A percentile compares a stretch with the other conserved stretches of the same genome.
Evolutionary conservation across 108 stramenopile genomes (phyloP).

Genomic region (Skeletonema grethae): DNA sequence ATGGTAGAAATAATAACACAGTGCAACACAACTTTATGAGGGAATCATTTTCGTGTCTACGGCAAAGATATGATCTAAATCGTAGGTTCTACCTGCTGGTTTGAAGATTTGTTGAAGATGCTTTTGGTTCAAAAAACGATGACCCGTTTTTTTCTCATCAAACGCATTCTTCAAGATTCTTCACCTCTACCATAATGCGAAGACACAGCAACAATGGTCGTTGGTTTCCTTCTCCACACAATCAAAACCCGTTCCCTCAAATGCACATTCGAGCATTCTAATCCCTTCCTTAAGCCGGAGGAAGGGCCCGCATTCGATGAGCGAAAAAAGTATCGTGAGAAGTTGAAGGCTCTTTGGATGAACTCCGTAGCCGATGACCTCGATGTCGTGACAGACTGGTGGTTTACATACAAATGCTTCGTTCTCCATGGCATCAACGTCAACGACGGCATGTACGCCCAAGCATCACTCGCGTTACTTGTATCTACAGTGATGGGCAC

Average conservation of each 20-base stretch:
- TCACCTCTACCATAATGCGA: too few relatives aligned
- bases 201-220: slow-evolving; percentile 17
- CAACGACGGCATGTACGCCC: slow-evolving; percentile 11
- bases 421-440: slow-evolving; percentile 6
- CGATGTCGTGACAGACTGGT: slow-evolving; percentile 30
- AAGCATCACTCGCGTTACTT: slow-evolving; percentile 14
- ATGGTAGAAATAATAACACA: too few relatives aligned
- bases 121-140: too few relatives aligned
- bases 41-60: too few relatives aligned
- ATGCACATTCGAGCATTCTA: slow-evolving; percentile 21
- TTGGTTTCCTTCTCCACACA: slow-evolving; percentile 16
- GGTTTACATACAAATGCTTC: slow-evolving; percentile 13
- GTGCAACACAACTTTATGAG: too few relatives aligned
- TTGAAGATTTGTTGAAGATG: too few relatives aligned
- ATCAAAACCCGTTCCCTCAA: slow-evolving; percentile 5
- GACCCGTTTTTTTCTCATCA: too few relatives aligned
- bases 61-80: too few relatives aligned
- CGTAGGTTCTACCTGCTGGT: too few relatives aligned
- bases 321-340: slow-evolving; percentile 17
- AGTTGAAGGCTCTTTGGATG: slow-evolving; percentile 14
- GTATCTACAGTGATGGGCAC: slow-evolving; percentile 14
- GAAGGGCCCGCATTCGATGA: slow-evolving; percentile 7
- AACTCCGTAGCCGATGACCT: slow-evolving; percentile 26
- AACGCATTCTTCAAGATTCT: too few relatives aligned
- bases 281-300: slow-evolving; percentile 15